These are phyloP conservation scores for Phytophthora crassamura DNA, from an alignment of 352 stramenopile species.

Conservation along the genomic window DNA sequence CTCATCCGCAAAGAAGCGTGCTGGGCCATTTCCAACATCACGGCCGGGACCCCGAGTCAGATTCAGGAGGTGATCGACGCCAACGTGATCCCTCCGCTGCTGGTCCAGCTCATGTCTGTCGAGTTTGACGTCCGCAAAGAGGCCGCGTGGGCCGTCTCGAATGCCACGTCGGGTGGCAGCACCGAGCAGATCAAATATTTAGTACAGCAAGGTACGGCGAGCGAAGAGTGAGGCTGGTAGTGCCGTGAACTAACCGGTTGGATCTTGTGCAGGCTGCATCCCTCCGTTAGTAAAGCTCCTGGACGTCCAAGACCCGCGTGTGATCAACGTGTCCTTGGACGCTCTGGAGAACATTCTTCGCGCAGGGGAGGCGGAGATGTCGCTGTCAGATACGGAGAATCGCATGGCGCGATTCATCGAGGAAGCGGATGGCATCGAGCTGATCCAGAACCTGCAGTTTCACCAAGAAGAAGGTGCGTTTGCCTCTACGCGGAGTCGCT, in stretches of 20 bases:
- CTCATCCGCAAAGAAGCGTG: slow-evolving; percentile 85
- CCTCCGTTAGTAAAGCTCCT: slow-evolving; percentile 95
- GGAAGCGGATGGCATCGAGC: slow-evolving; percentile 95
- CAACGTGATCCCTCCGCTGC: slow-evolving; percentile 74
- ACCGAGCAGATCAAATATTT: slow-evolving; percentile 97
- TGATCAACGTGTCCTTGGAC: slow-evolving; percentile 98
- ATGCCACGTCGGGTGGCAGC: slow-evolving; percentile 78
- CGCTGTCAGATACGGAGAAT: slow-evolving; percentile 88
- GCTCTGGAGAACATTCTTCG: slow-evolving; percentile 95
- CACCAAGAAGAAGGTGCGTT: slow-evolving; percentile 95
- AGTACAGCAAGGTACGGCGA: slow-evolving; percentile 89
- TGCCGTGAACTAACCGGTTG: not conserved
- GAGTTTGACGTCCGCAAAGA: slow-evolving; percentile 89
- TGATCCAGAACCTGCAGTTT: slow-evolving; percentile 98
- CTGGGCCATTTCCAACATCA: slow-evolving; percentile 88
- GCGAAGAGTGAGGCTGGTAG: not conserved
- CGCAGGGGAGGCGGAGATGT: slow-evolving; percentile 88
- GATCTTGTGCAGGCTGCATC: slow-evolving; percentile 80
- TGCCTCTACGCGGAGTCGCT: too few relatives aligned
- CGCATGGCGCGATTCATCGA: slow-evolving; percentile 96
- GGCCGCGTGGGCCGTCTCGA: slow-evolving; percentile 86
- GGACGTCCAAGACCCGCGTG: slow-evolving; percentile 93
- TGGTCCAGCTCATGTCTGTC: slow-evolving; percentile 62
- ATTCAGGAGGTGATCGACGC: slow-evolving; percentile 83
- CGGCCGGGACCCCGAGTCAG: slow-evolving; percentile 68